Evolutionary conservation across 371 early-diverging fungal species (phyloP).

Genomic region (Chytridiales sp.): DNA sequence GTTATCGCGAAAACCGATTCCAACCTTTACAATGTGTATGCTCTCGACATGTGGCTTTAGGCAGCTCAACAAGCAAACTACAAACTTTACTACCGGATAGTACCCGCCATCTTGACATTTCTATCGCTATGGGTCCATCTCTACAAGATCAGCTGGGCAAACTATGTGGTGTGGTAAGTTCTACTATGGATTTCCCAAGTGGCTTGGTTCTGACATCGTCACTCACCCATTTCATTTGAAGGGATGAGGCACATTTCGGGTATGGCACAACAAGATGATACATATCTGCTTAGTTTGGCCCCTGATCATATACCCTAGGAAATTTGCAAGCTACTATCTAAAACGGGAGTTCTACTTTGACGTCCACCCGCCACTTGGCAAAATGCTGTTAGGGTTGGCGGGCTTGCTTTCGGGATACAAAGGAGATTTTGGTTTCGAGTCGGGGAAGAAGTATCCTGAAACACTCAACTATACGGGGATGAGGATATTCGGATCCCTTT

Average conservation of each 20-base stretch:
- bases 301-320: constrained; percentile 29
- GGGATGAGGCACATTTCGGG: constrained; percentile 52
- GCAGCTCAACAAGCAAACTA: constrained; percentile 6
- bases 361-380: constrained; percentile 99
- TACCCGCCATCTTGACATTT: constrained; percentile 26
- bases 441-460: constrained; percentile 82
- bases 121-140: constrained; percentile 66
- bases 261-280: constrained; percentile 11
- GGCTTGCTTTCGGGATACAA: constrained; percentile 89
- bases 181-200: neutral
- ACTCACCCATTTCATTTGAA: constrained; percentile 10
- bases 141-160: constrained; percentile 71
- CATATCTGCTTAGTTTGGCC: neutral
- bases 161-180: constrained; percentile 80
- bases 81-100: constrained; percentile 14
- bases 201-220: neutral
- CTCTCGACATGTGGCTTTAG: neutral
- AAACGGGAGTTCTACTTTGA: constrained; percentile 97
- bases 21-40: neutral
- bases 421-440: constrained; percentile 88
- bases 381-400: constrained; percentile 94
- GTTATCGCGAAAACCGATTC: neutral
- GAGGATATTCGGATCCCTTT: constrained; percentile 88
- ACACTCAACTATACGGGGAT: constrained; percentile 86
- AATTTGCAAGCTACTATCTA: constrained; percentile 94